These are phyloP conservation scores for Candolleomyces aberdarensis DNA, from an alignment of 768 basidiomycete genomes.

Conservation along the genomic window DNA sequence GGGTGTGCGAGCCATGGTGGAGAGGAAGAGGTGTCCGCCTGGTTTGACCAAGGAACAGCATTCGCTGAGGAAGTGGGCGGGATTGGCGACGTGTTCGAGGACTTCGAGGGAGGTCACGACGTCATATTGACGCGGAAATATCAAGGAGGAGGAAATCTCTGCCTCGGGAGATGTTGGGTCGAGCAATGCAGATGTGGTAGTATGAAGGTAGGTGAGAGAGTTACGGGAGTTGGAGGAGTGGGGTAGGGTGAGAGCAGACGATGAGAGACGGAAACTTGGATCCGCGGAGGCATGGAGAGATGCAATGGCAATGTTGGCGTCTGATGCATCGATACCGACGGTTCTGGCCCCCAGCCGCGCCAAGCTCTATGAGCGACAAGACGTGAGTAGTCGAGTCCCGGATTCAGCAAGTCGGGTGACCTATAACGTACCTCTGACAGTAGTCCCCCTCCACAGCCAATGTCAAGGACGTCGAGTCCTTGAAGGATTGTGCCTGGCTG, in stretches of 20 bases:
- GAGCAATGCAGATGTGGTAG: conserved; percentile 73
- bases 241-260: conserved; percentile 19
- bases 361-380: conserved; percentile 54
- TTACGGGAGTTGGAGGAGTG: conserved; percentile 8
- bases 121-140: conserved; percentile 55
- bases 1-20: conserved; percentile 82
- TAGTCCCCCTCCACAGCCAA: conserved; percentile 95
- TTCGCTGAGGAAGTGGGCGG: conserved; percentile 74
- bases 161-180: conserved; percentile 37
- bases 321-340: conserved; percentile 88
- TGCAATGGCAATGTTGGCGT: conserved; percentile 84
- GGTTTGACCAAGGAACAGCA: conserved; percentile 93
- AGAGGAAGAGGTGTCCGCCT: conserved; percentile 92
- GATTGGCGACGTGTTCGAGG: conserved; percentile 94
- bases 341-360: conserved; percentile 87
- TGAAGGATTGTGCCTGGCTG: conserved; percentile 43
- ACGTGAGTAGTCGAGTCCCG: conserved; percentile 4
- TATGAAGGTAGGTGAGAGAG: conserved; percentile 63
- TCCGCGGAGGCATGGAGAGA: conserved; percentile 78
- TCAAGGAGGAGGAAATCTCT: background rate
- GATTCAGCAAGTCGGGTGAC: background rate
- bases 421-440: conserved; percentile 71
- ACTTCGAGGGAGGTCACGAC: conserved; percentile 98
- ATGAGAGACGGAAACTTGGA: conserved; percentile 44
- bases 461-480: conserved; percentile 77